Evolutionary conservation across 148 eudicot species (phyloP).

Genomic region (Mesembryanthemum crystallinum): DNA sequence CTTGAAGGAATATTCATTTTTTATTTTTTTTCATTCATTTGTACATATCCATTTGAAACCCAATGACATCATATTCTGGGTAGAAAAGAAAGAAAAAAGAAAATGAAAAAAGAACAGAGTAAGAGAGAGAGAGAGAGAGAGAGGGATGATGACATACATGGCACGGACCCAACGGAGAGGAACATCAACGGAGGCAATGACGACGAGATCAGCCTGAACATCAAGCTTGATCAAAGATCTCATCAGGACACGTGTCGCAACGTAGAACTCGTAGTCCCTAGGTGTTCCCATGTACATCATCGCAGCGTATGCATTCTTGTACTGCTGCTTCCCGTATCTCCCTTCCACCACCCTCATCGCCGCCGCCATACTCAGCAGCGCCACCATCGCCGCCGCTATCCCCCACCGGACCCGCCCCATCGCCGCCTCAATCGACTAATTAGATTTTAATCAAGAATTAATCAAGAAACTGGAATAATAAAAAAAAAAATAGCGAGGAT

Average conservation of each 20-base stretch:
- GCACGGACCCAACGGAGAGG: constrained; percentile 72
- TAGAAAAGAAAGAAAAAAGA: too few species aligned
- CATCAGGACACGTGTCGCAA: constrained; percentile 88
- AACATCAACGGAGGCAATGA: constrained; percentile 92
- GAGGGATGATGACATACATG: constrained; percentile 54
- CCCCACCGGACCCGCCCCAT: neutral
- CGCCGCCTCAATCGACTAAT: too few species aligned
- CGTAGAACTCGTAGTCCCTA: constrained; percentile 88
- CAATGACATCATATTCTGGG: too few species aligned
- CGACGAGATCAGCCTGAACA: constrained; percentile 88
- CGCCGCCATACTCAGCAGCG: constrained; percentile 1
- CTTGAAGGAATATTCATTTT: too few species aligned
- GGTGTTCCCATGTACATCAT: constrained; percentile 99
- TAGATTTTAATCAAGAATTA: neutral
- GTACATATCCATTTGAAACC: too few species aligned
- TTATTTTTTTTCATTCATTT: too few species aligned
- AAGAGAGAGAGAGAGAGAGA: neutral
- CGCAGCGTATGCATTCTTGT: constrained; percentile 80
- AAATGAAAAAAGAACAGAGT: neutral
- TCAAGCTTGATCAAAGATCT: constrained; percentile 51
- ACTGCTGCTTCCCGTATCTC: constrained; percentile 2
- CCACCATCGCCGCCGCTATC: constrained; percentile 1
- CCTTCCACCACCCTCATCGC: constrained; percentile 2
- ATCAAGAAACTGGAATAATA: neutral
- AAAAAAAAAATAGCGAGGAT: neutral